phyloP scores from a whole-genome alignment of 2,329 filamentous ascomycete species.

The Fusarium succisae region DNA sequence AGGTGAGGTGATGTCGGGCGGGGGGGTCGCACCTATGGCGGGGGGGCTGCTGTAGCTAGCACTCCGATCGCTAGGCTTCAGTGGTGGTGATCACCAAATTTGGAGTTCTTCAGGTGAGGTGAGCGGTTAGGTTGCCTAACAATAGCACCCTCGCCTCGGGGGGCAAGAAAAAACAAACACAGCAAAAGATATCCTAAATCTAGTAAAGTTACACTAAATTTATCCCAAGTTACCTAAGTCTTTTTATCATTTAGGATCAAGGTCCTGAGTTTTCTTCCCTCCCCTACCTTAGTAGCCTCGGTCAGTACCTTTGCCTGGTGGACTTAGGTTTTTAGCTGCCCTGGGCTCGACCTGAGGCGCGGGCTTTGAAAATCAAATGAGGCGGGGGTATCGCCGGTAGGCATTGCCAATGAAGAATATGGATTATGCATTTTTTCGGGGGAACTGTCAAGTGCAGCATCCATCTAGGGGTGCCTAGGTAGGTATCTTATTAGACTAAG shows the following conservation, averaged over 20 bases:
- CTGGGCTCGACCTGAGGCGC: background rate
- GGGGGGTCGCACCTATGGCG: background rate
- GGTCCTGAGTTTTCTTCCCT: too few relatives aligned
- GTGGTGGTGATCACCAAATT: slow-evolving; percentile 6
- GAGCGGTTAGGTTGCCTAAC: background rate
- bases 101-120: background rate
- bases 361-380: slow-evolving; percentile 11
- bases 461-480: background rate
- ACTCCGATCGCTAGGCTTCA: slow-evolving; percentile 2
- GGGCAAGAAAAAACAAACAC: too few relatives aligned
- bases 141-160: background rate
- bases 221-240: fast-evolving
- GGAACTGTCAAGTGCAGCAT: background rate
- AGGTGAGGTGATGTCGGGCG: background rate
- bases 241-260: too few relatives aligned
- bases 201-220: too few relatives aligned
- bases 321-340: background rate
- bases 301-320: background rate
- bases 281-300: too few relatives aligned
- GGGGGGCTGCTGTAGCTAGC: background rate
- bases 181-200: too few relatives aligned
- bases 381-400: slow-evolving; percentile 17
- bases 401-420: background rate
- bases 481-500: too few relatives aligned
- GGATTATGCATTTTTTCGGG: background rate